These are phyloP conservation scores for Calonectria honghensis DNA, from an alignment of 2,329 filamentous ascomycete genomes.

Conservation along the genomic window DNA sequence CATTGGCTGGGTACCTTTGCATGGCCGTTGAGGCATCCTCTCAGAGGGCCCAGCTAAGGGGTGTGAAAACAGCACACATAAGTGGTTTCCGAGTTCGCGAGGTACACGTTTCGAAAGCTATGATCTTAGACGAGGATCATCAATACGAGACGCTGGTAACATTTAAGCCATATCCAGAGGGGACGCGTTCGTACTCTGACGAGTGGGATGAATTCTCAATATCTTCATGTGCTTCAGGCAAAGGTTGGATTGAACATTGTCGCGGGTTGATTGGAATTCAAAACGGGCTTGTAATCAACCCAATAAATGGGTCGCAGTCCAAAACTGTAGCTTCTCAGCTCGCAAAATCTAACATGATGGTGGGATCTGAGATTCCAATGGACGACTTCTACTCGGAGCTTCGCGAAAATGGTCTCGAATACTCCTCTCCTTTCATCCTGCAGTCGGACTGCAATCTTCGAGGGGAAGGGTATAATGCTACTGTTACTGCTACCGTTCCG, in stretches of 20 bases:
- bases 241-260: conserved; percentile 76
- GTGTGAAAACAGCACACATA: conserved; percentile 47
- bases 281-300: conserved; percentile 45
- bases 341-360: conserved; percentile 8
- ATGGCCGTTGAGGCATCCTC: conserved; percentile 70
- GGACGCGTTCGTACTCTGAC: conserved; percentile 60
- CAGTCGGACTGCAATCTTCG: conserved; percentile 36
- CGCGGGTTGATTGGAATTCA: conserved; percentile 68
- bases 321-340: conserved; percentile 36
- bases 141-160: conserved; percentile 53
- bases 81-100: conserved; percentile 47
- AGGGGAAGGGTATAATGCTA: conserved; percentile 39
- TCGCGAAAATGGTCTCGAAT: conserved; percentile 50
- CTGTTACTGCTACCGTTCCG: conserved; percentile 60
- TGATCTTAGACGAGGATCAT: conserved; percentile 52
- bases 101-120: conserved; percentile 52
- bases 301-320: conserved; percentile 42
- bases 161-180: conserved; percentile 54
- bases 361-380: conserved; percentile 35
- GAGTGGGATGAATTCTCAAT: conserved; percentile 75
- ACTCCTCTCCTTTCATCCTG: conserved; percentile 51
- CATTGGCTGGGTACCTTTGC: conserved; percentile 71
- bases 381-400: conserved; percentile 55
- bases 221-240: conserved; percentile 69
- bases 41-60: conserved; percentile 57